Base-by-base conservation (phyloP, 805 yeast species). In the Brettanomyces anomalus region DNA sequence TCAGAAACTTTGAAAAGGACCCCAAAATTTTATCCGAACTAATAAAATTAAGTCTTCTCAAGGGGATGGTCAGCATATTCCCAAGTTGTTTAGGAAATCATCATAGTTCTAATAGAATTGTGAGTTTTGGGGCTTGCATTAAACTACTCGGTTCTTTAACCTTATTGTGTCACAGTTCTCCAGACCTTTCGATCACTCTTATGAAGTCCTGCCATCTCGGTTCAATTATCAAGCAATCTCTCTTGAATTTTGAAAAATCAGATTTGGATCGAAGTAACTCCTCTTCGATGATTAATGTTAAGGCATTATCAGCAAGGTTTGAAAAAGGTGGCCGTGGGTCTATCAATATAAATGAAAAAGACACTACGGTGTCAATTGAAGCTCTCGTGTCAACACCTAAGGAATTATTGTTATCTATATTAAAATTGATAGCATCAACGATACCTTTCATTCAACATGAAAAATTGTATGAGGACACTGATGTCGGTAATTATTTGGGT, bases 381-480 rank as follows among this genome's bases (percentile, higher is more conserved):
- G 75, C 85, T 0, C 60, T 87, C 33, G 81, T 85, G 77, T 75
- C 80, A 42, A 74, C 79, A 2, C 88, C 90, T 0, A 81, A 79
- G 50, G 82, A 79, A n/a, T 56, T 84, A 24, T 58, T 83, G 16
- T 50, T 73, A 2, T 66, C 76, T 13, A 66, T 81, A 16, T 60
- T 85, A 16, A 70, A 72, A 34, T 64, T 86, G 39, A 62, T 83
- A 5, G 72, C 76, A 2, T 66, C 73, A 28, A 48, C 85, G 2
- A 58, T 86, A 16, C 95, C 95, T 0, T 57, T 56, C 26, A 51
- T 55, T 2, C 44, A 47, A 0, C 33, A 49, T n/a, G 43, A 36
- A 7, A 45, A 41, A 5, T 24, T 3, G 10, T 7, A 24, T 24
- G 31, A 42, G 0, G 36, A 43, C n/a, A 26, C 37, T 1, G 59